Base-by-base conservation (phyloP, 768 basidiomycete species). In the Clitopilus hobsonii region DNA sequence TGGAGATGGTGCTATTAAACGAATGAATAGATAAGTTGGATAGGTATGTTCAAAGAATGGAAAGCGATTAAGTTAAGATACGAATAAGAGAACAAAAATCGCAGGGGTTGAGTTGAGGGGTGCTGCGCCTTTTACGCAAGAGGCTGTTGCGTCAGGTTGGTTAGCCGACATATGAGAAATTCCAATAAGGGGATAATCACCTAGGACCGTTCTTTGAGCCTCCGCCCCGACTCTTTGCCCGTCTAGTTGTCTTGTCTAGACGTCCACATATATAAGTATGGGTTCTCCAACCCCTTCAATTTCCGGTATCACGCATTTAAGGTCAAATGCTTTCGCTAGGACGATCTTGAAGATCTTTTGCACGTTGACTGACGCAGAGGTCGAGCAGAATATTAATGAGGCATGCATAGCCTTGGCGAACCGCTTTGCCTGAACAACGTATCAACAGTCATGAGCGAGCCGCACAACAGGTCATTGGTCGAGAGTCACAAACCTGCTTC, bases 311-410 rank as follows among this genome's bases (percentile, higher is more conserved):
- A 95, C 93, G 67, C 95, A 98, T 82, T 98, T 98, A 61, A 98
- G 83, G 74, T 98, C 97, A 65, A 98, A 98, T 27, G 95, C 94
- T 67, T 98, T 96, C 49, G 93, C 91, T 50, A 96, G 82, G 45
- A 96, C 93, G 70, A 97, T 97, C 79, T 97, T 95, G 84, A 96
- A 96, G 61, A 96, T 96, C 79, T 99, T 99, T 78, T 99, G 97
- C 53, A 99, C 96, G 72, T 99, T 99, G 77, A 98, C 97, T 58
- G 95, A 95, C 60, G 96, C 95, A 49, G 93, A 92, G 49, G 97
- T 99, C 51, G 96, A 98, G 74, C 96, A 99, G 74, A 98, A 99
- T 70, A 99, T 97, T 57, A 99, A 75, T n/a, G 95, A 96, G 16
- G 97, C 95, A 69, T 98, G 95, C 97, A 99, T 99, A 51, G 97